Evolutionary conservation across 2,329 filamentous ascomycete species (phyloP).

Genomic region (Elsinoe arachidis): DNA sequence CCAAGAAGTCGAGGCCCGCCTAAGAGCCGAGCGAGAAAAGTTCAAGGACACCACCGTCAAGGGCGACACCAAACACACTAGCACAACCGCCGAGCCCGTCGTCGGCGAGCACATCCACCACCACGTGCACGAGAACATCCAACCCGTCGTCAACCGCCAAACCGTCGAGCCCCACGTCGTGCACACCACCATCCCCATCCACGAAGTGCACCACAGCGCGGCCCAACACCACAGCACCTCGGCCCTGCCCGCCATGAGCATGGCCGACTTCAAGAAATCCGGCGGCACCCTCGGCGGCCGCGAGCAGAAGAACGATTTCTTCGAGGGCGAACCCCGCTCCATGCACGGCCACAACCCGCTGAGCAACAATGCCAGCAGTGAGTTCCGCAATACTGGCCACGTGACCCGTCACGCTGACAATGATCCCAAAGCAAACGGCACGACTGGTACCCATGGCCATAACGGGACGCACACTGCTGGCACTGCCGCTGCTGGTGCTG

Average conservation of each 20-base stretch:
- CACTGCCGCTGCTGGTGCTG: slow-evolving; percentile 14
- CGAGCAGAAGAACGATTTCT: slow-evolving; percentile 50
- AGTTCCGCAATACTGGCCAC: slow-evolving; percentile 13
- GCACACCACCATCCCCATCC: slow-evolving; percentile 63
- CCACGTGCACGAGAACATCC: slow-evolving; percentile 59
- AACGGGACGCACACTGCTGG: slow-evolving; percentile 12
- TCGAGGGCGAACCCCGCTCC: slow-evolving; percentile 52
- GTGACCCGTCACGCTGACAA: slow-evolving; percentile 13
- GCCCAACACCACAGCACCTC: slow-evolving; percentile 58
- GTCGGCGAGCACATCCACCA: slow-evolving; percentile 57
- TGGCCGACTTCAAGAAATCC: slow-evolving; percentile 54
- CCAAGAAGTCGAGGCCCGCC: slow-evolving; percentile 36
- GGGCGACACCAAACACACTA: slow-evolving; percentile 42
- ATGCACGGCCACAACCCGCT: slow-evolving; percentile 29
- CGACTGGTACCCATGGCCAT: not conserved
- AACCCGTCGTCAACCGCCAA: slow-evolving; percentile 62
- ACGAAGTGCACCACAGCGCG: slow-evolving; percentile 61
- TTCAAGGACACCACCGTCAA: slow-evolving; percentile 45
- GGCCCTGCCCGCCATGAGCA: slow-evolving; percentile 53
- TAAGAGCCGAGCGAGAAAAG: slow-evolving; percentile 46
- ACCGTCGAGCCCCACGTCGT: slow-evolving; percentile 57
- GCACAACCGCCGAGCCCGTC: slow-evolving; percentile 41
- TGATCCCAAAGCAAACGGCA: slow-evolving; percentile 3
- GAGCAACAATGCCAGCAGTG: slow-evolving; percentile 5
- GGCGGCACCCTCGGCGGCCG: slow-evolving; percentile 48